These are phyloP conservation scores for Puccinia brachypodii DNA, from an alignment of 1,284 basidiomycete species.

Conservation along the genomic window DNA sequence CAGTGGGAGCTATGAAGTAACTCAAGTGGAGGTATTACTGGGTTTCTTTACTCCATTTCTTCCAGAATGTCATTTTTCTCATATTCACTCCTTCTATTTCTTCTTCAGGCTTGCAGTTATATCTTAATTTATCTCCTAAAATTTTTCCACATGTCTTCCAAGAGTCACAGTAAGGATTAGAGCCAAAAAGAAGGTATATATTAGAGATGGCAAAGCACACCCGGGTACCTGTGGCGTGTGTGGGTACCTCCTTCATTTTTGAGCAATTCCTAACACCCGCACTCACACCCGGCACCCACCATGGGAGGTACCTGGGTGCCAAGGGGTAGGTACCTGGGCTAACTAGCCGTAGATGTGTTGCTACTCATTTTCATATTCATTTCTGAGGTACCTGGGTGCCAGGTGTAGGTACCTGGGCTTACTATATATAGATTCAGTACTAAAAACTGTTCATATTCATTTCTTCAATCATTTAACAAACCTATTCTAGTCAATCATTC, in stretches of 20 bases:
- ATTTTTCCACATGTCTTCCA: too few relatives aligned
- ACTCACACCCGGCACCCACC: neutral
- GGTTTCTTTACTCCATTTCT: too few relatives aligned
- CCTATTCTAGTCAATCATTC: neutral
- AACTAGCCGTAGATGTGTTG: neutral
- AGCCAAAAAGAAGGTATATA: too few relatives aligned
- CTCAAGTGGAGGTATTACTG: too few relatives aligned
- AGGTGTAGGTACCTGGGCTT: neutral
- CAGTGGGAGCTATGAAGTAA: too few relatives aligned
- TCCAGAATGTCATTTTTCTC: too few relatives aligned
- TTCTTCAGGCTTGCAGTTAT: too few relatives aligned
- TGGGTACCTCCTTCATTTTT: neutral
- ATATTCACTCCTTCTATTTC: too few relatives aligned
- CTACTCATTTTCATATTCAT: neutral
- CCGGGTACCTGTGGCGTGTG: neutral
- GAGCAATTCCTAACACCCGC: neutral
- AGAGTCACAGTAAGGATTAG: too few relatives aligned
- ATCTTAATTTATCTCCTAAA: too few relatives aligned
- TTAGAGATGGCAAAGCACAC: too few relatives aligned
- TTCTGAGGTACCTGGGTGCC: neutral
- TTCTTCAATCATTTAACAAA: neutral
- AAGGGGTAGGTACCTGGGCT: neutral
- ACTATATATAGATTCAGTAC: neutral
- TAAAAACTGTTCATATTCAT: neutral
- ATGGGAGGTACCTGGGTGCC: conserved; percentile 1